Percentiles rank a stretch among this genome's conserved stretches.
These are phyloP conservation scores for Adiantum capillusveneris DNA, from an alignment of 75 land plant species.

Conservation along the genomic window DNA sequence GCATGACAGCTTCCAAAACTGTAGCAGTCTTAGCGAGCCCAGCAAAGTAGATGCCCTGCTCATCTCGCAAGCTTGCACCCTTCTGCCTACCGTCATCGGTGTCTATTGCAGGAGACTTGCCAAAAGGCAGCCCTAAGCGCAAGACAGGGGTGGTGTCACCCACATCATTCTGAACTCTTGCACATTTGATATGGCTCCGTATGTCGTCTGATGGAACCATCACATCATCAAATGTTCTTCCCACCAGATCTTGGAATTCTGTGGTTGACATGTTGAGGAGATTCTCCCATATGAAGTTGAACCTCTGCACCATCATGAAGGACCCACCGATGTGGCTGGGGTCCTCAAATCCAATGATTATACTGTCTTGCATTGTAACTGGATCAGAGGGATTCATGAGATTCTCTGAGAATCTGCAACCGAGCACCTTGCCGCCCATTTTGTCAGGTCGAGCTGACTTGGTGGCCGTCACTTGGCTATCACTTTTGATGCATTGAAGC, in stretches of 20 bases:
- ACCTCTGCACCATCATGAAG: conserved; percentile 3
- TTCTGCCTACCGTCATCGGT: conserved; percentile 2
- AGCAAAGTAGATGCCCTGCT: conserved; percentile 6
- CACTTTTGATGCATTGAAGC: conserved; percentile 2
- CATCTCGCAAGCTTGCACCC: conserved; percentile 1
- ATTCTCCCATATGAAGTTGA: not conserved
- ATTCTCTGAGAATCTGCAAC: conserved; percentile 5
- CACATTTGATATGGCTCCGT: conserved; percentile 2
- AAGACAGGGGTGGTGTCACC: not conserved
- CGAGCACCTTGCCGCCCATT: conserved; percentile 3
- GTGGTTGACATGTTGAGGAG: conserved; percentile 5
- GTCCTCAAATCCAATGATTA: conserved; percentile 2
- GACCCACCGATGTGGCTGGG: not conserved
- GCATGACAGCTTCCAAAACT: not conserved
- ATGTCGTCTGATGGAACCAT: not conserved
- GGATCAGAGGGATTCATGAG: conserved; percentile 4
- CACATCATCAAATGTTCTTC: conserved; percentile 4
- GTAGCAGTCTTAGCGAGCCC: conserved; percentile 1
- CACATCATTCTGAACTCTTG: not conserved
- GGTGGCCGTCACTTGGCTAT: conserved; percentile 3
- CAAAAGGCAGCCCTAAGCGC: conserved; percentile 1
- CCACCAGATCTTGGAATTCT: conserved; percentile 4
- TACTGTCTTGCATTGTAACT: not conserved
- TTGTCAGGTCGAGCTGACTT: not conserved
- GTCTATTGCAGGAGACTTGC: not conserved